phyloP scores from a whole-genome alignment of 2,329 filamentous ascomycete genomes.

The Massarina eburnea region DNA sequence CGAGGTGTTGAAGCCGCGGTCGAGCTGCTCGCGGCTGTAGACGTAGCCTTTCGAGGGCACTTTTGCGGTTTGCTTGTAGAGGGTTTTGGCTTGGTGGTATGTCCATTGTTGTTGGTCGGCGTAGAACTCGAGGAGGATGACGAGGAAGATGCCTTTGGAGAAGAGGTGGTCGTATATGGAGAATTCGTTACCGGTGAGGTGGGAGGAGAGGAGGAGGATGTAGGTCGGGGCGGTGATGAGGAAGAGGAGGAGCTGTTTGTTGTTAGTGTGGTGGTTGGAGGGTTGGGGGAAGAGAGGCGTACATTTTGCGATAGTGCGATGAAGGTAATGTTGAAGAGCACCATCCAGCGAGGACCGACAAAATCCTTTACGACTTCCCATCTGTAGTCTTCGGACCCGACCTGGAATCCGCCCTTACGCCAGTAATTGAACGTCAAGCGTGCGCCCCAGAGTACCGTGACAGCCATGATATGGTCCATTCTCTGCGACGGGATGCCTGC shows the following conservation, averaged over 20 bases:
- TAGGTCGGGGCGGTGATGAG: constrained; percentile 81
- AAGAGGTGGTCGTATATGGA: constrained; percentile 60
- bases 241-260: constrained; percentile 69
- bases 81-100: constrained; percentile 78
- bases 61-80: constrained; percentile 73
- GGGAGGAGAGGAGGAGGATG: constrained; percentile 72
- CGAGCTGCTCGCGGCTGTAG: constrained; percentile 73
- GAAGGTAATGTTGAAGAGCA: constrained; percentile 85
- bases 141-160: constrained; percentile 56
- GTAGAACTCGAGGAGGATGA: constrained; percentile 71
- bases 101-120: constrained; percentile 93
- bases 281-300: constrained; percentile 17
- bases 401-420: constrained; percentile 86
- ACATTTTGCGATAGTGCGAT: constrained; percentile 76
- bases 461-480: constrained; percentile 71
- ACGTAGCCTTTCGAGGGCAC: constrained; percentile 63
- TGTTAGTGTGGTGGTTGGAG: constrained; percentile 6
- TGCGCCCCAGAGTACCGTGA: constrained; percentile 79
- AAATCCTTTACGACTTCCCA: constrained; percentile 76
- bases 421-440: constrained; percentile 96
- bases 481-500: constrained; percentile 69
- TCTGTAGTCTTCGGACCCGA: constrained; percentile 93
- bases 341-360: constrained; percentile 68
- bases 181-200: constrained; percentile 57
- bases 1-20: constrained; percentile 82